Percentiles rank a stretch among this genome's conserved stretches.
Conservation (phyloP, 345 rosid species). For the Populus euphratica region DNA sequence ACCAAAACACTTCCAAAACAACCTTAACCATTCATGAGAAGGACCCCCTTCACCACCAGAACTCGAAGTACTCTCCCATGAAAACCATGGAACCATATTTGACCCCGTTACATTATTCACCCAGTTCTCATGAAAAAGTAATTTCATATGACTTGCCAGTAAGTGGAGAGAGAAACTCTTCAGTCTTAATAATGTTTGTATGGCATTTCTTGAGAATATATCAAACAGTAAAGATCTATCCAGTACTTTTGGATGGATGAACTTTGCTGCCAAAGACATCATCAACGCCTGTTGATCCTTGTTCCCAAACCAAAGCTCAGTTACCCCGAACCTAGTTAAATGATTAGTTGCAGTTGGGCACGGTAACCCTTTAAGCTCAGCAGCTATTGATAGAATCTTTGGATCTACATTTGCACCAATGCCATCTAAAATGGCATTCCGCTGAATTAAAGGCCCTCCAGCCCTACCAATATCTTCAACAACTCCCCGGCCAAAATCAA, state of each 20-base stretch:
- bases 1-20: slow-evolving; percentile 77
- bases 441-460: slow-evolving; percentile 44
- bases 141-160: slow-evolving; percentile 68
- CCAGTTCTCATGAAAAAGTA: slow-evolving; percentile 74
- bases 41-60: slow-evolving; percentile 73
- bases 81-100: slow-evolving; percentile 79
- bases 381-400: slow-evolving; percentile 44
- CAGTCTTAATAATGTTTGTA: slow-evolving; percentile 54
- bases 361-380: slow-evolving; percentile 74
- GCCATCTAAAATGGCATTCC: slow-evolving; percentile 30
- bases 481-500: slow-evolving; percentile 88
- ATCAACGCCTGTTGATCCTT: slow-evolving; percentile 76
- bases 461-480: slow-evolving; percentile 87
- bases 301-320: slow-evolving; percentile 85
- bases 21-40: slow-evolving; percentile 78
- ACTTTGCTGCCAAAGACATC: slow-evolving; percentile 68
- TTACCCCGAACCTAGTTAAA: slow-evolving; percentile 56
- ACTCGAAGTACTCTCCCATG: slow-evolving; percentile 64
- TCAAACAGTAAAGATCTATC: slow-evolving; percentile 64
- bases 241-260: slow-evolving; percentile 69
- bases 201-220: slow-evolving; percentile 50
- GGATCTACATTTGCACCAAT: slow-evolving; percentile 41
- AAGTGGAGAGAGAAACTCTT: slow-evolving; percentile 64
- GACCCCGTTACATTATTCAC: slow-evolving; percentile 63
- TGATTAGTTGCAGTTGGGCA: slow-evolving; percentile 81